Percentiles rank a stretch among this genome's conserved stretches.
These are phyloP conservation scores for Ramicandelaber brevisporus DNA, from an alignment of 192 early-diverging fungal species.

Conservation along the genomic window DNA sequence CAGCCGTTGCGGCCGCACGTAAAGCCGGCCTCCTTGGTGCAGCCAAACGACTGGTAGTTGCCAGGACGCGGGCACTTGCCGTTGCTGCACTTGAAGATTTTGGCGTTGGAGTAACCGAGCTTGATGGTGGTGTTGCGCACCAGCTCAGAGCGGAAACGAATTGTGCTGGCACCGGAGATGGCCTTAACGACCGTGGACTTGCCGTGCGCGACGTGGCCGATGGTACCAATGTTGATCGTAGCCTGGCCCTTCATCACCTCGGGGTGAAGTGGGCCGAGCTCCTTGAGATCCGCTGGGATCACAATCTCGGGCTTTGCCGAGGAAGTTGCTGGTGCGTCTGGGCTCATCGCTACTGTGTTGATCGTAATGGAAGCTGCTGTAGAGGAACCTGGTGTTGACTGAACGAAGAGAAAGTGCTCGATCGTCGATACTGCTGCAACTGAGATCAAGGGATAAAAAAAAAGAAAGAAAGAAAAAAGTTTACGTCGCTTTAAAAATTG, in stretches of 20 bases:
- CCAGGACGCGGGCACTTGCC: slow-evolving; percentile 82
- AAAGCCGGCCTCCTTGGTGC: slow-evolving; percentile 61
- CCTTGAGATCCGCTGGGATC: too few species aligned
- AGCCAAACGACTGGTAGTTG: slow-evolving; percentile 76
- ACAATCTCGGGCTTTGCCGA: too few species aligned
- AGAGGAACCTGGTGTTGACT: too few species aligned
- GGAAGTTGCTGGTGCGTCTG: too few species aligned
- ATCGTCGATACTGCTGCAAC: too few species aligned
- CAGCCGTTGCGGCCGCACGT: slow-evolving; percentile 72
- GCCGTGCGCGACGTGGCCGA: slow-evolving; percentile 98
- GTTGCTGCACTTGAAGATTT: slow-evolving; percentile 97
- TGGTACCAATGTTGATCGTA: slow-evolving; percentile 99
- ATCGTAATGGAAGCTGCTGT: too few species aligned
- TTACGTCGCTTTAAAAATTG: too few species aligned
- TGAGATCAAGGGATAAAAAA: too few species aligned
- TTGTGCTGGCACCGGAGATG: slow-evolving; percentile 92
- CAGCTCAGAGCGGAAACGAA: slow-evolving; percentile 93
- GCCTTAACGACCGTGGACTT: slow-evolving; percentile 98
- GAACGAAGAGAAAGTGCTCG: too few species aligned
- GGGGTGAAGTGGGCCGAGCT: slow-evolving; percentile 56
- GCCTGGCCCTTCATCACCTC: slow-evolving; percentile 96
- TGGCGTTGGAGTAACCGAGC: slow-evolving; percentile 97
- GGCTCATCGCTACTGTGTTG: too few species aligned
- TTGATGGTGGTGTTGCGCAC: slow-evolving; percentile 99
- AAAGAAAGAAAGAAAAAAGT: too few species aligned